Conservation (phyloP, 352 stramenopile species). For the Pythium phragmiticola region DNA sequence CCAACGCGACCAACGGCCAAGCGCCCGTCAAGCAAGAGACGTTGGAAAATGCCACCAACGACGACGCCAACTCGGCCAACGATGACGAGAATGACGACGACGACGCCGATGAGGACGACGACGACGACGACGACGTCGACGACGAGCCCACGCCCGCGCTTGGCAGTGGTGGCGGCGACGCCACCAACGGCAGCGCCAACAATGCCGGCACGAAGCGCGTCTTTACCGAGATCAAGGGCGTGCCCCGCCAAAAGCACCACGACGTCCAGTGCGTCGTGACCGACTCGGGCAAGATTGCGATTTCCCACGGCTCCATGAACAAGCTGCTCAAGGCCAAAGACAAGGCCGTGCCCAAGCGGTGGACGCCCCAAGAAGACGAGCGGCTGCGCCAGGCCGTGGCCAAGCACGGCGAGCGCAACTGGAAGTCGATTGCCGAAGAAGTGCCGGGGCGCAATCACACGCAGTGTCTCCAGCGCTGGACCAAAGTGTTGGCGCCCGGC, state of each 20-base stretch:
- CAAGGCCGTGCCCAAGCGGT: slow-evolving; percentile 81
- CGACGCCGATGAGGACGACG: slow-evolving; percentile 23
- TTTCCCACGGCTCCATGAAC: slow-evolving; percentile 46
- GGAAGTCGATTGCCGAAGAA: slow-evolving; percentile 87
- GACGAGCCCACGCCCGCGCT: slow-evolving; percentile 17
- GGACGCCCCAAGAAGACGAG: slow-evolving; percentile 80
- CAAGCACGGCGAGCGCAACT: slow-evolving; percentile 82
- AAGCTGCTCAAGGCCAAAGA: slow-evolving; percentile 86
- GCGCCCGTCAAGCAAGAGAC: slow-evolving; percentile 3
- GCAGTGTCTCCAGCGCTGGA: slow-evolving; percentile 90
- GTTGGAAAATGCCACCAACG: neutral
- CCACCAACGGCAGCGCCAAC: neutral
- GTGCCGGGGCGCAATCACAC: slow-evolving; percentile 85
- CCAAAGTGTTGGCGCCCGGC: slow-evolving; percentile 92
- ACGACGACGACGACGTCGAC: slow-evolving; percentile 21
- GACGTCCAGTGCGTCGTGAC: slow-evolving; percentile 53
- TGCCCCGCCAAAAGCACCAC: slow-evolving; percentile 78
- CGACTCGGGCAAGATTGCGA: slow-evolving; percentile 40
- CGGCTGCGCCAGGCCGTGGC: slow-evolving; percentile 70
- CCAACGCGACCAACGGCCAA: slow-evolving; percentile 23
- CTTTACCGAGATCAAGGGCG: slow-evolving; percentile 83
- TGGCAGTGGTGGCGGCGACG: neutral
- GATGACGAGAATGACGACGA: slow-evolving; percentile 19
- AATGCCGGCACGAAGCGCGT: slow-evolving; percentile 58
- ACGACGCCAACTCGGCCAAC: neutral